Percentiles rank a stretch among this genome's conserved stretches.
phyloP scores from a whole-genome alignment of 2,329 filamentous ascomycete genomes.

The Trichoderma polysporum region DNA sequence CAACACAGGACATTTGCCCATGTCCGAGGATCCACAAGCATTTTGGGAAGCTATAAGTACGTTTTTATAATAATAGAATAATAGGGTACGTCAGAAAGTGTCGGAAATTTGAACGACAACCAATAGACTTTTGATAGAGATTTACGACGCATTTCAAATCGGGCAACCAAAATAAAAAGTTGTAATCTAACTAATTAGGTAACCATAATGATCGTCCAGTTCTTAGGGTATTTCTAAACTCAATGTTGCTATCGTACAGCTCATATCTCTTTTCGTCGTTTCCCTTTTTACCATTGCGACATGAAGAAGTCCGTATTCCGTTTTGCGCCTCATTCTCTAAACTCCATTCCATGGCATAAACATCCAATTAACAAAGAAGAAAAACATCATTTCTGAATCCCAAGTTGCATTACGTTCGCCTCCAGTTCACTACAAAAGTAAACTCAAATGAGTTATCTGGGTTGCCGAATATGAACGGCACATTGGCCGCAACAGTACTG shows the following conservation, averaged over 20 bases:
- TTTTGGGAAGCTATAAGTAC: constrained; percentile 64
- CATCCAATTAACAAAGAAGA: not conserved
- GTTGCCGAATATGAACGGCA: constrained; percentile 30
- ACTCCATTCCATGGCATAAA: not conserved
- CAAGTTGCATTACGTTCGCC: constrained; percentile 1
- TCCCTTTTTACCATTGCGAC: not conserved
- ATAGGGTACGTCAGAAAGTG: too few relatives aligned
- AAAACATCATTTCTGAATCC: not conserved
- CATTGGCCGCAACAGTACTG: constrained; percentile 4
- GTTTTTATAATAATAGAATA: constrained; percentile 49
- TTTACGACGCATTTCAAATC: too few relatives aligned
- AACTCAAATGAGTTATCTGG: constrained; percentile 28
- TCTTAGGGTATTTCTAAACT: constrained; percentile 15
- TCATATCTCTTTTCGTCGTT: not conserved
- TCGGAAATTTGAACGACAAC: too few relatives aligned
- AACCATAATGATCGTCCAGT: not conserved
- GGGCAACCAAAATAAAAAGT: not conserved
- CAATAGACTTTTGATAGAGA: not conserved
- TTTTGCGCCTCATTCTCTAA: not conserved
- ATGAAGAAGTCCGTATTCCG: not conserved
- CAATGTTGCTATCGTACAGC: not conserved
- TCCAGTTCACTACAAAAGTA: constrained; percentile 27
- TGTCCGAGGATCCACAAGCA: constrained; percentile 70
- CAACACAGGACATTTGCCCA: constrained; percentile 75
- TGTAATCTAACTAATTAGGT: not conserved